Evolutionary conservation across 164 flowering plant species (phyloP).

Genomic region (Hamamelis virginiana): DNA sequence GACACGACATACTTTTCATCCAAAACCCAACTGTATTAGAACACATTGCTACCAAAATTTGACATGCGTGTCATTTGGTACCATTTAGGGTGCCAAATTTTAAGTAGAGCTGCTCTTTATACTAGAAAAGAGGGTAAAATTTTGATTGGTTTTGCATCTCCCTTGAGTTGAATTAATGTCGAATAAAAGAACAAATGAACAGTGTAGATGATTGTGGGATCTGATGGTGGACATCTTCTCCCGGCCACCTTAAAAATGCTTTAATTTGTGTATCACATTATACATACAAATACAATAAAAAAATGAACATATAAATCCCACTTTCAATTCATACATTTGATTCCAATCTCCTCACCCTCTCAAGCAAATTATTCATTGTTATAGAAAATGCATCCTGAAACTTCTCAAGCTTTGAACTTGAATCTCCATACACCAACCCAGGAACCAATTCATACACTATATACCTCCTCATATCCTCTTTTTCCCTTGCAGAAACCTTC

Average conservation of each 20-base stretch:
- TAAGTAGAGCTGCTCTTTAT: no score
- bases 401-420: slow-evolving; percentile 36
- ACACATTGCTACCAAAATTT: no score
- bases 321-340: neutral
- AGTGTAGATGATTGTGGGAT: no score
- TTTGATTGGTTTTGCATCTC: no score
- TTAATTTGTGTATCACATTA: neutral
- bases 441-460: slow-evolving; percentile 72
- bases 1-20: no score
- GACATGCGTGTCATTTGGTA: no score
- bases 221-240: no score
- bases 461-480: slow-evolving; percentile 73
- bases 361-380: slow-evolving; percentile 50
- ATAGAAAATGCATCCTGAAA: slow-evolving; percentile 75
- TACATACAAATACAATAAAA: neutral
- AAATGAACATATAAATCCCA: neutral
- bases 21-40: no score
- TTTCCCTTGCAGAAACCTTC: slow-evolving; percentile 39
- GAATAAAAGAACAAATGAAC: no score
- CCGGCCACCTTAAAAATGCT: neutral
- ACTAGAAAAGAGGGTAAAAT: no score
- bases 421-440: slow-evolving; percentile 64
- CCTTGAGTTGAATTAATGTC: no score
- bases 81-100: no score
- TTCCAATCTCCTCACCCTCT: slow-evolving; percentile 34